Evolutionary conservation across 495 filamentous ascomycete species (phyloP).

Genomic region (Aspergillus incahuasiensis): DNA sequence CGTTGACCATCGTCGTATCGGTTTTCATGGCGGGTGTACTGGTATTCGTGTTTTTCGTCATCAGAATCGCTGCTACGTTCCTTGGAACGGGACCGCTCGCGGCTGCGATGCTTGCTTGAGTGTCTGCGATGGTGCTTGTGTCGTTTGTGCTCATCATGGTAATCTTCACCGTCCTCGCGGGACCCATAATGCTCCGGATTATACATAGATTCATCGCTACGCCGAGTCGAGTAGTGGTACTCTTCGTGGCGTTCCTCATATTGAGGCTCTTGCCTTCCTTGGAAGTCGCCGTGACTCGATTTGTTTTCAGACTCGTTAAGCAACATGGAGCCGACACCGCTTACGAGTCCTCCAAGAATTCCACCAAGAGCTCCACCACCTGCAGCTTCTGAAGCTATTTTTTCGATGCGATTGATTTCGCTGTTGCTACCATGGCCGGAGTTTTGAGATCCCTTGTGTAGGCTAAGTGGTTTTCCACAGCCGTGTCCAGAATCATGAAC

Average conservation of each 20-base stretch:
- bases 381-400: conserved; percentile 40
- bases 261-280: conserved; percentile 10
- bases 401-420: conserved; percentile 30
- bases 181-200: conserved; percentile 1
- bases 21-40: conserved; percentile 1
- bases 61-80: conserved; percentile 1
- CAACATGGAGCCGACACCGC: conserved; percentile 42
- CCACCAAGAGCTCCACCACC: conserved; percentile 48
- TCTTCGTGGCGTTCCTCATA: neutral
- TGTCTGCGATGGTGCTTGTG: neutral
- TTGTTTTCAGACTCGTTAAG: conserved; percentile 25
- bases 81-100: neutral
- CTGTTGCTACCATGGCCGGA: conserved; percentile 22
- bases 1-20: conserved; percentile 1
- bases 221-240: neutral
- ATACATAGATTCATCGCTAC: too few species aligned
- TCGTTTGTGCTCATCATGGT: neutral
- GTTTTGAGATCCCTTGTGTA: conserved; percentile 41
- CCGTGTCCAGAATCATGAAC: conserved; percentile 82
- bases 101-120: conserved; percentile 1
- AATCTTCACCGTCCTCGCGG: neutral
- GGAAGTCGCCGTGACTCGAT: neutral
- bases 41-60: neutral
- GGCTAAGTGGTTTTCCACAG: conserved; percentile 66
- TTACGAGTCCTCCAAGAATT: conserved; percentile 47